Percentiles rank a stretch among this genome's conserved stretches.
Conservation (phyloP, 176 grass and related monocot genomes). For the Elaeis guineensis region DNA sequence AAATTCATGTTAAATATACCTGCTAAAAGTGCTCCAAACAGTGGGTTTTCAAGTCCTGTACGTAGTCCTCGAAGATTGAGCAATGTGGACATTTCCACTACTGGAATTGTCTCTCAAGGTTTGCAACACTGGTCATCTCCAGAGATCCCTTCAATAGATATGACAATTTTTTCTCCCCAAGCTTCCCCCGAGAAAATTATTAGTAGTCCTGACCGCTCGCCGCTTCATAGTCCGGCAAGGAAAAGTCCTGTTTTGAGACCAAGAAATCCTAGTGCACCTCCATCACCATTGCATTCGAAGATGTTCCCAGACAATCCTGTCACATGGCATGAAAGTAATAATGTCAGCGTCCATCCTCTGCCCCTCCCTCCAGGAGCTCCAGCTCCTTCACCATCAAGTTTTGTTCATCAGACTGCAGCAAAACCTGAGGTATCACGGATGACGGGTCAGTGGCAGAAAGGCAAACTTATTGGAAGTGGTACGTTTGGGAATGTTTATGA, state of each 20-base stretch:
- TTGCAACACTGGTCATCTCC: slow-evolving; percentile 36
- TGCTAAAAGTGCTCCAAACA: slow-evolving; percentile 68
- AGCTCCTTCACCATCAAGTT: slow-evolving; percentile 40
- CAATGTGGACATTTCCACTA: slow-evolving; percentile 39
- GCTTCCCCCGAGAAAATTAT: slow-evolving; percentile 46
- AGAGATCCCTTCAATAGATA: slow-evolving; percentile 40
- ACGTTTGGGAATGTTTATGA: slow-evolving; percentile 94
- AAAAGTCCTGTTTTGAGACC: slow-evolving; percentile 36
- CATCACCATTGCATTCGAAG: slow-evolving; percentile 55
- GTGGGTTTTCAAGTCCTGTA: slow-evolving; percentile 67
- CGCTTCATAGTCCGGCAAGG: slow-evolving; percentile 43
- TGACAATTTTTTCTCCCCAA: slow-evolving; percentile 29
- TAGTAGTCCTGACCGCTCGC: slow-evolving; percentile 39
- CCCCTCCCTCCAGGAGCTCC: slow-evolving; percentile 59
- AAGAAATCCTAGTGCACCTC: slow-evolving; percentile 51
- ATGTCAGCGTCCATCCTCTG: slow-evolving; percentile 50
- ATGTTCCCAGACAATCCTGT: slow-evolving; percentile 36
- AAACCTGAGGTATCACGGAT: slow-evolving; percentile 46
- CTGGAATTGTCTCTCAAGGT: slow-evolving; percentile 26
- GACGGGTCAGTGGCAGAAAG: slow-evolving; percentile 86
- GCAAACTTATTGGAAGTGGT: slow-evolving; percentile 83
- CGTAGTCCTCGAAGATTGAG: slow-evolving; percentile 47
- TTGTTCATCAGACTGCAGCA: slow-evolving; percentile 27
- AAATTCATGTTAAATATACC: slow-evolving; percentile 58
- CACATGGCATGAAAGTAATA: slow-evolving; percentile 30